Evolutionary conservation across 2,329 filamentous ascomycete genomes (phyloP), one percentile per base, ranked within the genome.

Genomic region (Teratosphaeria nubilosa): DNA sequence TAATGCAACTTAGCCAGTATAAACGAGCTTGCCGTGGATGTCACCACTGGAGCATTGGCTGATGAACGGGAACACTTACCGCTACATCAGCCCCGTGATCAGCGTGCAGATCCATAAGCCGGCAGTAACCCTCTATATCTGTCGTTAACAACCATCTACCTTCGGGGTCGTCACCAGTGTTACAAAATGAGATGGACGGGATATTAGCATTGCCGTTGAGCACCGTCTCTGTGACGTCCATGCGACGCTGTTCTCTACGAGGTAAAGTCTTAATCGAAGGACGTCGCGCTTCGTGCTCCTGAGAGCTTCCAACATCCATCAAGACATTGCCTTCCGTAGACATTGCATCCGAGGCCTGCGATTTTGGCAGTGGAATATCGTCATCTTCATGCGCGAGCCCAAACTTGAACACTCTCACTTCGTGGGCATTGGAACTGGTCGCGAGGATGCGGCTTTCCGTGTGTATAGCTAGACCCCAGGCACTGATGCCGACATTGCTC

Each of bases 391-490:
- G 71, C 2, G 76, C 72, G 56, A 86, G 74, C 0, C 80, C 83
- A 64, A 83, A 82, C 14, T 82, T 81, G 65, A 83, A 82, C 0
- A 87, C 76, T 2, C 77, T 80, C 30, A 88, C 79, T 16, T 75
- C 67, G 24, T 78, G 76, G 0, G 80, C 82, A 69, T 99, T 99
- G 0, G 88, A 85, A 65, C 88, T 89, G 45, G 95, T 86, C 0
- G 92, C 94, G 62, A 99, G 87, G 61, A 96, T 77, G 0, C 91
- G 84, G n/a, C 89, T 90, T 62, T 85, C 77, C 61, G 83, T 80
- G 70, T 97, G 92, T 11, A 96, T 80, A 7, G 90, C 87, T 53
- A 96, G 74, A 0, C 92, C 94, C 94, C 94, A 99, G 2, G 91
- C 92, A 60, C 89, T 92, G 25, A 74, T 76, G 1, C 83, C 82